Evolutionary conservation across 352 stramenopile species (phyloP), one percentile per base, ranked within the genome.

Genomic region (Pythium vanterpoolii): DNA sequence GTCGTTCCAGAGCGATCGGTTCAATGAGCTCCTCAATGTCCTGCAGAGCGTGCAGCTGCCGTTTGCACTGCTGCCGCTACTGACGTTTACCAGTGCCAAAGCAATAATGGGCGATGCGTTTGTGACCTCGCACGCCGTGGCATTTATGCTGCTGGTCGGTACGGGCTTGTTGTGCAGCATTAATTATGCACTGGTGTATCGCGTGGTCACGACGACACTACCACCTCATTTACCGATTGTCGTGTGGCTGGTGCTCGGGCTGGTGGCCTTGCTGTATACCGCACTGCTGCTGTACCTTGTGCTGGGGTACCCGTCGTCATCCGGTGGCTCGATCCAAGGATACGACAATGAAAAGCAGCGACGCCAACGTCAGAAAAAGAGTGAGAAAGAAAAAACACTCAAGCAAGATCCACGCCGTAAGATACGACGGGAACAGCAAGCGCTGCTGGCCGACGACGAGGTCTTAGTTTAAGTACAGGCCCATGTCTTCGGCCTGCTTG

Each of bases 11-110:
- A 96, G 78, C 52, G 90, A 98, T 52, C 73, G 76, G 48, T 89
- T 97, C 68, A 83, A 96, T 60, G 88, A 97, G 61, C 71, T 87
- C 34, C 81, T 98, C 13, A 98, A 98, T 48, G 89, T 98, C 23
- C 65, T 97, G 33, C 91, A 98, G 68, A 96, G 79, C 13, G 87
- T 98, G 48, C 89, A 97, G 62, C 73, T 98, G 11, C 92, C 92
- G 24, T 98, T 98, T 54, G 91, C 90, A 16, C 68, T 97, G 46
- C 67, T 98, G 2, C 92, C 90, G 18, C 28, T 97, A 36, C 68
- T 97, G 1, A 70, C 76, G 9, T 95, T 97, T 54, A 89, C 81
- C 2, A 63, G 66, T 9, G 77, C 56, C 34, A 74, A 68, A 26
- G 42, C 71, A 23, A 49, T 88, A 27, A 96, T 96, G 86, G 84